Conservation (phyloP, 2,329 filamentous ascomycete species). For the Beauveria scarabaeidicola region DNA sequence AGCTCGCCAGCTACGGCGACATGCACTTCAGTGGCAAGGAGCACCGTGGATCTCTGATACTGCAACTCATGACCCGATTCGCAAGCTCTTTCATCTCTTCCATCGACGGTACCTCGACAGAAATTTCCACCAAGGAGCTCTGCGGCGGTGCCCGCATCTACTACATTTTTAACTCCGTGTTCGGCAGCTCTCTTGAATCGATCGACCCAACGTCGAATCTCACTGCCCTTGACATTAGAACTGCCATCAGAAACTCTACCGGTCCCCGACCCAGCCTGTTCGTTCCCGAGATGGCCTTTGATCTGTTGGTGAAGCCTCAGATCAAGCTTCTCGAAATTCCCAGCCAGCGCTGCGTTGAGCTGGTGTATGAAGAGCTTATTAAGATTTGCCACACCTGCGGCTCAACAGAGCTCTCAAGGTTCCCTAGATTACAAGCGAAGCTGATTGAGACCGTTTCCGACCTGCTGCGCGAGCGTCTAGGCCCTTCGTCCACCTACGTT, state of each 20-base stretch:
- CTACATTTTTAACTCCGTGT: conserved; percentile 98
- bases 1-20: conserved; percentile 94
- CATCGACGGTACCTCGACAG: conserved; percentile 95
- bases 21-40: conserved; percentile 97
- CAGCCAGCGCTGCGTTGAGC: conserved; percentile 90
- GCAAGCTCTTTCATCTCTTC: conserved; percentile 97
- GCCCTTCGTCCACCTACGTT: conserved; percentile 82
- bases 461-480: conserved; percentile 81
- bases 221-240: conserved; percentile 88
- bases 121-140: conserved; percentile 97
- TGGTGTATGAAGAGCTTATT: conserved; percentile 97
- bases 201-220: conserved; percentile 96
- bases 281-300: conserved; percentile 94
- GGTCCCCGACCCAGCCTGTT: conserved; percentile 92
- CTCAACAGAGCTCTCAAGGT: conserved; percentile 84
- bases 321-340: conserved; percentile 95
- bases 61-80: conserved; percentile 97
- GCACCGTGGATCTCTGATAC: conserved; percentile 85
- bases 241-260: conserved; percentile 95
- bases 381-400: conserved; percentile 99
- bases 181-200: conserved; percentile 89
- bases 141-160: conserved; percentile 93
- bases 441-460: conserved; percentile 98
- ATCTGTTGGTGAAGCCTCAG: conserved; percentile 94
- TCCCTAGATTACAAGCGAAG: conserved; percentile 88